Base-by-base conservation (phyloP, 2,329 filamentous ascomycete species). In the Elsinoe perseae region DNA sequence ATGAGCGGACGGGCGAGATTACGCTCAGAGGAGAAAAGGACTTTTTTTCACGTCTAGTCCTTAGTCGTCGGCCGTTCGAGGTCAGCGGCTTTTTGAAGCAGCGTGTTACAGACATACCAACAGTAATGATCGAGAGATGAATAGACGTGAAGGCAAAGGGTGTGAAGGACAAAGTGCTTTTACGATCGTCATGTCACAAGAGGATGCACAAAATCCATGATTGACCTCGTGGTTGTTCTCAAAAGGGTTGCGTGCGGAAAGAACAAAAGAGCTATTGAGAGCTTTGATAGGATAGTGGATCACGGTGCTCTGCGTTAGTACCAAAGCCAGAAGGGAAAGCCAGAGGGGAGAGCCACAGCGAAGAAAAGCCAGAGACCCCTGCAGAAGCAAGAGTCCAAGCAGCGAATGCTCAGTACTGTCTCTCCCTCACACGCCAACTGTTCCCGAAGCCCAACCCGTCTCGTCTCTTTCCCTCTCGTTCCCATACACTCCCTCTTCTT, bases 281-380 rank as follows among this genome's bases (percentile, higher is more conserved):
- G 30, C 20, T 52, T 52, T 52, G 48, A 52, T 52, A 52, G 48
- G 48, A 20, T 20, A 10, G 28, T 30, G 28, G 23, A 12, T 21
- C n/a, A 21, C n/a, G 40, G 40, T 20, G 16, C 30, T 20, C 12
- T 52, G 48, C 48, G 38, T 52, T 52, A 52, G 48, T 30, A 52
- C 48, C n/a, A n/a, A n/a, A n/a, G n/a, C n/a, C n/a, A n/a, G n/a
- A n/a, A n/a, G n/a, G n/a, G n/a, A n/a, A n/a, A n/a, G n/a, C n/a
- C n/a, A n/a, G n/a, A n/a, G n/a, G n/a, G n/a, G n/a, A n/a, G n/a
- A n/a, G n/a, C n/a, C n/a, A n/a, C n/a, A n/a, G n/a, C n/a, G n/a
- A n/a, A n/a, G n/a, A n/a, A 52, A 52, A 52, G 53, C 36, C 53
- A 46, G 53, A 56, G 53, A 56, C 53, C 53, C 53, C 53, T 56